Percentiles rank a stretch among this genome's conserved stretches.
Conservation (phyloP, 139 green algal species). For the Dunaliella primolecta region DNA sequence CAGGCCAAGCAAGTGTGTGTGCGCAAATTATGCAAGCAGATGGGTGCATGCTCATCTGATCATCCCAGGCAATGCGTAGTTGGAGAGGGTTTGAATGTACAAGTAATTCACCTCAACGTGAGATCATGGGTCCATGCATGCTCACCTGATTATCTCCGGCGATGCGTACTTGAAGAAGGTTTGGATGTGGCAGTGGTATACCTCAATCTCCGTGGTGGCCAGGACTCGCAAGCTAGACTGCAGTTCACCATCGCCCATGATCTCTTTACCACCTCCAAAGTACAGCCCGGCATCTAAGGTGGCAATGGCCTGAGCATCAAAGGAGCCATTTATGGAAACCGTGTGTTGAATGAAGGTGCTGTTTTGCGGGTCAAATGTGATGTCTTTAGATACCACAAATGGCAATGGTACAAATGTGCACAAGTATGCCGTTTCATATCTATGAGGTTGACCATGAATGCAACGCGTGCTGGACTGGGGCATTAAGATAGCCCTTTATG, state of each 20-base stretch:
- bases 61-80: conserved; percentile 17
- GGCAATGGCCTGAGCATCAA: conserved; percentile 20
- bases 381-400: too few species aligned
- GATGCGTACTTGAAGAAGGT: conserved; percentile 32
- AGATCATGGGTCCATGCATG: too few species aligned
- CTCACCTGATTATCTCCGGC: conserved; percentile 27
- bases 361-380: too few species aligned
- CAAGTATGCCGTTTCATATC: too few species aligned
- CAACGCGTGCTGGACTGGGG: too few species aligned
- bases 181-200: conserved; percentile 41
- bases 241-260: conserved; percentile 39
- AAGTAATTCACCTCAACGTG: conserved; percentile 35
- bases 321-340: too few species aligned
- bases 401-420: too few species aligned
- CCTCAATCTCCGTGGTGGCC: conserved; percentile 8
- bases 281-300: conserved; percentile 19
- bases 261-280: conserved; percentile 30
- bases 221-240: conserved; percentile 31
- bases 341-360: neutral
- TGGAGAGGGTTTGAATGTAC: conserved; percentile 35
- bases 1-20: too few species aligned
- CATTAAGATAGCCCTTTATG: too few species aligned
- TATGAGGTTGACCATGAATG: too few species aligned
- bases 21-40: neutral
- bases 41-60: conserved; percentile 21